Conservation (phyloP, 306 rosid genomes). For the Rosa persica region DNA sequence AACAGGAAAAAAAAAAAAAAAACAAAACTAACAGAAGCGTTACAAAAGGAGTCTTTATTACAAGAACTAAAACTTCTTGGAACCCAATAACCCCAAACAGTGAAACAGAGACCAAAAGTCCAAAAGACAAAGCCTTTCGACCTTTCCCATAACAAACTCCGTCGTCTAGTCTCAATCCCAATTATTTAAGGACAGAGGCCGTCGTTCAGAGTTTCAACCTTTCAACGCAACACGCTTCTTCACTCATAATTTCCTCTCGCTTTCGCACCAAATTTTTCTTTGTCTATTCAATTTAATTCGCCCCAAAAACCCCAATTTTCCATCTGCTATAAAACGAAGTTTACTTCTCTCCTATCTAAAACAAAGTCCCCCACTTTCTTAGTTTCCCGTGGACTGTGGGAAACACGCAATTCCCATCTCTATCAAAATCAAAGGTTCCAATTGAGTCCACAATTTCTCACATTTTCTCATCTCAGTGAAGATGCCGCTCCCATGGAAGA, state of each 20-base stretch:
- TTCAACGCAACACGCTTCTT: constrained; percentile 11
- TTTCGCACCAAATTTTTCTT: neutral
- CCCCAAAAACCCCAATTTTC: neutral
- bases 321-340: constrained; percentile 1
- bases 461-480: neutral
- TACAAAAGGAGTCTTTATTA: neutral
- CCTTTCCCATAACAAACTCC: neutral
- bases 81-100: neutral
- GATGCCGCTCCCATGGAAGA: constrained; percentile 92
- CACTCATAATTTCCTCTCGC: constrained; percentile 12
- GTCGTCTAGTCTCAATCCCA: neutral
- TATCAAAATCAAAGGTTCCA: no score
- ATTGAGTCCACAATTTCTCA: neutral
- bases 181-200: neutral
- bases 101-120: neutral
- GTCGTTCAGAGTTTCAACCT: constrained; percentile 5
- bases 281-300: neutral
- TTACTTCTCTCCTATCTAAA: neutral
- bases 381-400: neutral
- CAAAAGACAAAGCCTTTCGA: neutral
- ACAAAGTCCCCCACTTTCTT: neutral
- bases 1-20: neutral
- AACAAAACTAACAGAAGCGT: neutral
- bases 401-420: neutral
- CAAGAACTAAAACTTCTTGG: neutral